phyloP scores from a whole-genome alignment of 371 early-diverging fungal species.

The Mortierella sp. region DNA sequence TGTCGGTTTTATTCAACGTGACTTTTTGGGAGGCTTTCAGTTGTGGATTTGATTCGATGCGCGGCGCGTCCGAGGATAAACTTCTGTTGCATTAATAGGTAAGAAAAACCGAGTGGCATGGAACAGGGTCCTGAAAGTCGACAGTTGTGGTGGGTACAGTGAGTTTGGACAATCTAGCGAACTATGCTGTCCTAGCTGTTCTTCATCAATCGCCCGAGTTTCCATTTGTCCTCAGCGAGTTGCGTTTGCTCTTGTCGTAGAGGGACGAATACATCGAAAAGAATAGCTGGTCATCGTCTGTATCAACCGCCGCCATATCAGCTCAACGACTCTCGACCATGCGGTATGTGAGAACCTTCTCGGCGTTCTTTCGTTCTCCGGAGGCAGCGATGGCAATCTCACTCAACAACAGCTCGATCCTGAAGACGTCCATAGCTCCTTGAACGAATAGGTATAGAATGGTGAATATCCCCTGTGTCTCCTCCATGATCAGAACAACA shows the following conservation, averaged over 20 bases:
- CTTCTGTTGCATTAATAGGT: conserved; percentile 4
- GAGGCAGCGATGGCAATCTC: conserved; percentile 11
- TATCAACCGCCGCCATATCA: conserved; percentile 5
- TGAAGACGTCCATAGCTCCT: conserved; percentile 4
- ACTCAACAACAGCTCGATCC: neutral
- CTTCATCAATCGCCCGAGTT: conserved; percentile 21
- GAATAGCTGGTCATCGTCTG: neutral
- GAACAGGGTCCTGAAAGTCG: conserved; percentile 15
- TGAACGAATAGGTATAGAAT: conserved; percentile 15
- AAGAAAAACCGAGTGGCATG: neutral
- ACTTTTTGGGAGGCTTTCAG: neutral
- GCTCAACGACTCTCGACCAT: conserved; percentile 1
- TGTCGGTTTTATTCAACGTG: neutral
- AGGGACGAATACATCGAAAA: conserved; percentile 4
- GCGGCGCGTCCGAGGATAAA: conserved; percentile 3
- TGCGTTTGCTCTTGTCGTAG: conserved; percentile 19
- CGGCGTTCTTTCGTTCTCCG: conserved; percentile 9
- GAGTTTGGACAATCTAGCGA: conserved; percentile 9
- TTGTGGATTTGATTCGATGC: neutral
- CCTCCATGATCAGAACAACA: too few species aligned
- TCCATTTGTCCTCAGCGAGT: conserved; percentile 23
- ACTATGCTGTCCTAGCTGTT: conserved; percentile 28
- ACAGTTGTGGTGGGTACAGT: conserved; percentile 10
- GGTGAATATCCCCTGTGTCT: conserved; percentile 17
- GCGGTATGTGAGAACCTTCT: neutral